These are phyloP conservation scores for Stenogyne calaminthoides DNA, from an alignment of 305 asterid genomes.

Conservation along the genomic window DNA sequence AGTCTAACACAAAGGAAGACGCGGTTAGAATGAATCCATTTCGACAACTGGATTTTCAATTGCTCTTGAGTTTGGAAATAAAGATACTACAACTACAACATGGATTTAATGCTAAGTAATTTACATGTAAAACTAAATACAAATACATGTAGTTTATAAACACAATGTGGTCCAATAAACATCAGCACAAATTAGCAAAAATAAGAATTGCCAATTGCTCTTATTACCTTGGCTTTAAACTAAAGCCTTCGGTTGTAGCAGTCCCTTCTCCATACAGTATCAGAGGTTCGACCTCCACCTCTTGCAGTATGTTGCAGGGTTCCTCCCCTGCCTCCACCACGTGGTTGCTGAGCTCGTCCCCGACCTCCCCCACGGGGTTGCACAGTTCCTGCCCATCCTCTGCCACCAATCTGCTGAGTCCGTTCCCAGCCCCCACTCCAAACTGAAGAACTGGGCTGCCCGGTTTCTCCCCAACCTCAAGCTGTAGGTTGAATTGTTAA, in stretches of 20 bases:
- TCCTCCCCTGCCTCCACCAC: neutral
- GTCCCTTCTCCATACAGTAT: neutral
- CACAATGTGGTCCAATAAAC: neutral
- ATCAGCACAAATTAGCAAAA: neutral
- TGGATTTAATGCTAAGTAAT: neutral
- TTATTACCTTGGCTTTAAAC: neutral
- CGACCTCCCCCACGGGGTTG: neutral
- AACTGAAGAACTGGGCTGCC: slow-evolving; percentile 15
- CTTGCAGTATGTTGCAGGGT: neutral
- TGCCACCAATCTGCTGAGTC: neutral
- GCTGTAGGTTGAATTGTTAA: neutral
- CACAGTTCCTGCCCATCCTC: slow-evolving; percentile 25
- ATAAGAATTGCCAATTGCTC: neutral
- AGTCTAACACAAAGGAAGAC: neutral
- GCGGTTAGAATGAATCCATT: neutral
- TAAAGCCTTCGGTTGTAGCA: slow-evolving; percentile 18
- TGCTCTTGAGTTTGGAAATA: neutral
- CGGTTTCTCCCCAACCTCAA: slow-evolving; percentile 29
- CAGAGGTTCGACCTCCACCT: slow-evolving; percentile 25
- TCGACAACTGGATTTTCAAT: neutral
- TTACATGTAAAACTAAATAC: neutral
- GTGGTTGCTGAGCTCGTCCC: neutral
- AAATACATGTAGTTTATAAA: neutral
- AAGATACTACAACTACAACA: neutral
- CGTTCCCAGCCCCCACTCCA: slow-evolving; percentile 31